These are phyloP conservation scores for Sequoia sempervirens DNA, from an alignment of 75 land plant species.

Conservation along the genomic window DNA sequence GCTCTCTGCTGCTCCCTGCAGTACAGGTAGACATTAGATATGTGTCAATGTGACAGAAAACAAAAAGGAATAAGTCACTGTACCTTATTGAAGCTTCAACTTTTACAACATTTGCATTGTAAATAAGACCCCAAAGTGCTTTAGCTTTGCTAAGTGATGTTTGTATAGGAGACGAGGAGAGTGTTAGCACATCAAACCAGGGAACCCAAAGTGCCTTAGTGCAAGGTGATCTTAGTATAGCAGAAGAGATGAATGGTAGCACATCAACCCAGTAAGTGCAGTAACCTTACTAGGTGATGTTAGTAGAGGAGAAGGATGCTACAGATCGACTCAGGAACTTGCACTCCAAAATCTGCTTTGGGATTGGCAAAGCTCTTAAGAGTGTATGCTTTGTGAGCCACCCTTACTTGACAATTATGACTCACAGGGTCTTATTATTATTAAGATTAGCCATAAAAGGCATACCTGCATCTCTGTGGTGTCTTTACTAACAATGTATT, in stretches of 20 bases:
- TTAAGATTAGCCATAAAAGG: not conserved
- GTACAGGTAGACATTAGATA: not conserved
- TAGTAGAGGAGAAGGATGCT: no score
- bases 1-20: constrained; percentile 39
- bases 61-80: not conserved
- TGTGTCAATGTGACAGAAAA: not conserved
- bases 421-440: not conserved
- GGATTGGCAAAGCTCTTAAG: not conserved
- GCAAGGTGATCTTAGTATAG: no score
- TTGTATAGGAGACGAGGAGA: not conserved
- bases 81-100: not conserved
- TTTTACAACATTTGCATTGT: not conserved
- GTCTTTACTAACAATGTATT: constrained; percentile 73
- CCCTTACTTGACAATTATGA: not conserved
- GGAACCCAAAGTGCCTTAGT: not conserved
- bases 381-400: no score
- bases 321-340: not conserved
- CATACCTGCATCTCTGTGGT: constrained; percentile 24
- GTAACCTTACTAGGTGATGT: no score
- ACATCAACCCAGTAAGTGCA: no score
- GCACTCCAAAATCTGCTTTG: not conserved
- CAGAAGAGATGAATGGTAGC: no score
- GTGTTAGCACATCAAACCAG: no score
- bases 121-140: not conserved
- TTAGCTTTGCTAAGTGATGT: not conserved